Evolutionary conservation across 2,329 filamentous ascomycete species (phyloP).

Genomic region (Zarea fungicola): DNA sequence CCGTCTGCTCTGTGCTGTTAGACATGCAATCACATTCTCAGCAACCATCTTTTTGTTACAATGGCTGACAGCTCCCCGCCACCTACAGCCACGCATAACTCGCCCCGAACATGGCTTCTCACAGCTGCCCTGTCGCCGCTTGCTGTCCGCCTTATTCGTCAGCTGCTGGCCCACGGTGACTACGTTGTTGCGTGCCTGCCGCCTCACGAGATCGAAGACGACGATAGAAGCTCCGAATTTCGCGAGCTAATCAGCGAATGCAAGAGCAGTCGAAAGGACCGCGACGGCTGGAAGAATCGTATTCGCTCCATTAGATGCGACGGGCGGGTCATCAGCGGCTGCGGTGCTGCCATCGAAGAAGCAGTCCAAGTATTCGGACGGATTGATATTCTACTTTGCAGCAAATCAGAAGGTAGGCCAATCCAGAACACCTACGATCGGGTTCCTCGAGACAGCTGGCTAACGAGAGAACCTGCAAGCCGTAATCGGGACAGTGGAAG

Average conservation of each 20-base stretch:
- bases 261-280: constrained; percentile 56
- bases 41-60: constrained; percentile 9
- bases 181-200: constrained; percentile 81
- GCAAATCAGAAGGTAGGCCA: constrained; percentile 70
- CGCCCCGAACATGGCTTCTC: constrained; percentile 87
- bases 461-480: too few species aligned
- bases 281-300: constrained; percentile 75
- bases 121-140: constrained; percentile 83
- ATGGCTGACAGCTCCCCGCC: constrained; percentile 28
- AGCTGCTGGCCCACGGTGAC: constrained; percentile 85
- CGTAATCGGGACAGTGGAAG: constrained; percentile 85
- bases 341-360: constrained; percentile 81
- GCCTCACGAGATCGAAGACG: constrained; percentile 72
- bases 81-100: constrained; percentile 57
- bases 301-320: constrained; percentile 63
- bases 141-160: constrained; percentile 72
- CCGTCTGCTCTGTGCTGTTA: neutral
- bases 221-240: constrained; percentile 71
- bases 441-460: too few species aligned
- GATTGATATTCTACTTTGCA: constrained; percentile 87
- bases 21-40: constrained; percentile 4
- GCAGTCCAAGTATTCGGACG: constrained; percentile 78
- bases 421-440: neutral
- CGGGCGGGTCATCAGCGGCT: constrained; percentile 60
- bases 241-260: constrained; percentile 70